Percentiles rank a stretch among this genome's conserved stretches.
phyloP scores from a whole-genome alignment of 1,284 basidiomycete species.

The Leccinum subrobustum region DNA sequence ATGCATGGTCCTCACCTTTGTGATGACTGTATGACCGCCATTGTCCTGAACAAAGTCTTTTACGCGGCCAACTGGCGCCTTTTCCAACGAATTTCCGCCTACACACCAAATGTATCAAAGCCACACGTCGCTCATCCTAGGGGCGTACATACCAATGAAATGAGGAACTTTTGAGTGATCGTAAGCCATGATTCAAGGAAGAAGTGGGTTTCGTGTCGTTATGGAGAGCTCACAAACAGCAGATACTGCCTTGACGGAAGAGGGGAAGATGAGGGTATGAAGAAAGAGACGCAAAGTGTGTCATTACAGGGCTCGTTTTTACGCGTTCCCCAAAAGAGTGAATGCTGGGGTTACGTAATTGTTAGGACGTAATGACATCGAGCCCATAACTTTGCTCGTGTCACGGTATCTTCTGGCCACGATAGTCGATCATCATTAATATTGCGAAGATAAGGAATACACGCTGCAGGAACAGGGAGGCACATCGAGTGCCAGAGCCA shows the following conservation, averaged over 20 bases:
- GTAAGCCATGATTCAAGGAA: constrained; percentile 48
- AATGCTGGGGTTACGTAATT: constrained; percentile 33
- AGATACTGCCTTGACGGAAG: constrained; percentile 5
- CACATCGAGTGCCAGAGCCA: constrained; percentile 23
- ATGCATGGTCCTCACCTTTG: constrained; percentile 67
- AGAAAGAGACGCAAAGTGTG: constrained; percentile 3
- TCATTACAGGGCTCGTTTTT: constrained; percentile 19
- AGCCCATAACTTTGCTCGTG: background rate
- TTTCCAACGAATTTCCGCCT: constrained; percentile 93
- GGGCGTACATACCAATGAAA: constrained; percentile 68
- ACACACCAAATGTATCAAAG: constrained; percentile 19
- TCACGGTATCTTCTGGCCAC: background rate
- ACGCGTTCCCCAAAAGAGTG: constrained; percentile 33
- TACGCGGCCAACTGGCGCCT: constrained; percentile 77
- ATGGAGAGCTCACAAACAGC: constrained; percentile 5
- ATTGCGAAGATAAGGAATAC: constrained; percentile 9
- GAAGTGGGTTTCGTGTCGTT: constrained; percentile 9
- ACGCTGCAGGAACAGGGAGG: constrained; percentile 18
- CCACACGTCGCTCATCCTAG: constrained; percentile 16
- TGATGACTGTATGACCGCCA: constrained; percentile 98
- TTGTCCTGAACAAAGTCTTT: constrained; percentile 90
- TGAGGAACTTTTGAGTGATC: constrained; percentile 82
- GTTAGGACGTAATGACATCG: background rate
- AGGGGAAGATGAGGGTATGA: constrained; percentile 23
- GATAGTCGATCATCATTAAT: constrained; percentile 22